Base-by-base conservation (phyloP, 495 filamentous ascomycete genomes). In the Stereocaulon alpinum region DNA sequence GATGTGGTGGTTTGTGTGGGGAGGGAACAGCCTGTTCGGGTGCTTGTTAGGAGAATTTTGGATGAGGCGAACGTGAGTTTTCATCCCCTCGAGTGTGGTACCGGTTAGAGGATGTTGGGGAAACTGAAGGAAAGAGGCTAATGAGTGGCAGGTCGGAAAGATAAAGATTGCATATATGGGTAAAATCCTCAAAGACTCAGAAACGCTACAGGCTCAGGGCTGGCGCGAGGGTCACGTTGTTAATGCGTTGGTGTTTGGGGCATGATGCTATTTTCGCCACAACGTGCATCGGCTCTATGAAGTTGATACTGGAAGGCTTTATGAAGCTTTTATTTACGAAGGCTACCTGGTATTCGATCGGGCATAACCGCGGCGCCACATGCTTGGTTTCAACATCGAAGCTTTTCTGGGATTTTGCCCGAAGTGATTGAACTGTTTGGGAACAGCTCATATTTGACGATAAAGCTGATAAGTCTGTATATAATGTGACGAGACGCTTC, bases 121-220 rank as follows among this genome's bases (percentile, higher is more conserved):
- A 0, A 40, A 49, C 69, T 67, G 50, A 74, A 58, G 15, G 69
- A 37, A 12, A 11, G 7, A 11, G 4, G 34, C 34, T 37, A 37
- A 37, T 37, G 71, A 48, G 15, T 12, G 5, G 3, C 45, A 41
- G 56, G 69, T 71, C 30, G 82, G 80, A 61, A 79, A 76, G 32
- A 73, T 95, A 24, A 81, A 78, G 42, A 79, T 95, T 30, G 86
- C 79, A 42, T 94, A 92, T 67, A 78, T 93, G 68, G 91, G 91
- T 53, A 86, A 81, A 66, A 79, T 91, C 41, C 76, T 95, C 17
- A 81, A 84, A 58, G 88, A 93, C 63, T 74, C 76, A 37, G 65
- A 77, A 27, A 72, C 86, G 0, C 68, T 95, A 17, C 66, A 71
- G 18, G 77, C 74, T 32, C 88, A 91, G 64, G 87, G 86, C 29